These are phyloP conservation scores for Bryoerythrophyllum caledonicum DNA, from an alignment of 225 moss, liverwort and hornwort genomes.

Conservation along the genomic window DNA sequence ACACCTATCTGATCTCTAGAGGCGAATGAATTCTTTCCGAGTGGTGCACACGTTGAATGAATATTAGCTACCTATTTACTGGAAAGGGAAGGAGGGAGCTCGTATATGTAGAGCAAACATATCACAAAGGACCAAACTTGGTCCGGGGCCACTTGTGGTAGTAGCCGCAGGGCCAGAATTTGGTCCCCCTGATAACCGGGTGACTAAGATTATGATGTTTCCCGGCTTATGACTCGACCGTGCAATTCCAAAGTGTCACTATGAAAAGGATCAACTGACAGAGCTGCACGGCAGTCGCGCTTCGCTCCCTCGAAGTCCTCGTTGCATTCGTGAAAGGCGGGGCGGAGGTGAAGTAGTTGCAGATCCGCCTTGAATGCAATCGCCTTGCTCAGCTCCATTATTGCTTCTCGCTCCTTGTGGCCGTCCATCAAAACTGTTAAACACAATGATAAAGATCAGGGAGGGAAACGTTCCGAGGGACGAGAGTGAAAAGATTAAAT, in stretches of 20 bases:
- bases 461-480: neutral
- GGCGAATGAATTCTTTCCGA: constrained; percentile 29
- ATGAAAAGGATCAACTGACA: constrained; percentile 96
- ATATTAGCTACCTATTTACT: constrained; percentile 36
- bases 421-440: constrained; percentile 97
- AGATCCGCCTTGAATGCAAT: constrained; percentile 98
- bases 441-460: constrained; percentile 14
- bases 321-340: constrained; percentile 95
- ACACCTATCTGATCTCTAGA: constrained; percentile 21
- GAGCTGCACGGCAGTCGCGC: constrained; percentile 92
- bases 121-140: constrained; percentile 98
- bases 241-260: constrained; percentile 88
- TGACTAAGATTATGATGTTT: constrained; percentile 41
- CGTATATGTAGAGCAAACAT: constrained; percentile 33
- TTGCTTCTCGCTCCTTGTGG: constrained; percentile 91
- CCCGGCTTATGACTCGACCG: constrained; percentile 75
- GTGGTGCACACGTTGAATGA: constrained; percentile 47
- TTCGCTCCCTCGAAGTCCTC: constrained; percentile 86
- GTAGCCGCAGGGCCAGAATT: constrained; percentile 80
- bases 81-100: constrained; percentile 31
- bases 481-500: neutral
- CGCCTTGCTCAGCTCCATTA: constrained; percentile 89
- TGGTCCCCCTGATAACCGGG: constrained; percentile 90
- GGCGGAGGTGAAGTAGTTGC: constrained; percentile 94
- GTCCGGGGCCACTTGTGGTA: constrained; percentile 68